Evolutionary conservation across 495 filamentous ascomycete species (phyloP).

Genomic region (Daldinia childiae): DNA sequence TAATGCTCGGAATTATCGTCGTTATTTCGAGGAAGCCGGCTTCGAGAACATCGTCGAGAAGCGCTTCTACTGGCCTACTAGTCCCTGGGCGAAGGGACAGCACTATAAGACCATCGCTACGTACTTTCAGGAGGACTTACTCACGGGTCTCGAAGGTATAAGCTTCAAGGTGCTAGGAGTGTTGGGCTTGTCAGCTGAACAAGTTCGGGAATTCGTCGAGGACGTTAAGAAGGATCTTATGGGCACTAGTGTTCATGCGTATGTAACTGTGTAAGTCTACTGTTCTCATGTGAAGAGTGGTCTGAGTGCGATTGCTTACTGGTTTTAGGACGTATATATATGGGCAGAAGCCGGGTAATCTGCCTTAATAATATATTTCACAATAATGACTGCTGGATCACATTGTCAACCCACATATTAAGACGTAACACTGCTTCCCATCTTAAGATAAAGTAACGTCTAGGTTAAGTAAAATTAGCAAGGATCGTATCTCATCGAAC

Average conservation of each 20-base stretch:
- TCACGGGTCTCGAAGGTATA: slow-evolving; percentile 40
- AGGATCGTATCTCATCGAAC: too few species aligned
- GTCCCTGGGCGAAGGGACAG: slow-evolving; percentile 46
- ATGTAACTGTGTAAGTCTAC: slow-evolving; percentile 46
- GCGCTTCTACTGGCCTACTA: slow-evolving; percentile 48
- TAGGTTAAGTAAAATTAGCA: too few species aligned
- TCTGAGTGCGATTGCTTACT: neutral
- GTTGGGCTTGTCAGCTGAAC: slow-evolving; percentile 38
- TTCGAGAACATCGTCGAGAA: slow-evolving; percentile 44
- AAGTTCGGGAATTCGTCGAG: slow-evolving; percentile 41
- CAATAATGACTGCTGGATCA: too few species aligned
- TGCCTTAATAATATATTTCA: neutral
- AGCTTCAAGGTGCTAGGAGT: slow-evolving; percentile 44
- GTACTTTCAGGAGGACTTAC: slow-evolving; percentile 46
- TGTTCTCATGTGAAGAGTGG: neutral
- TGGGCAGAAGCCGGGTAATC: slow-evolving; percentile 18
- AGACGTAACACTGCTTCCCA: too few species aligned
- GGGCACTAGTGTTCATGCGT: slow-evolving; percentile 43
- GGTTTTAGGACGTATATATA: slow-evolving; percentile 38
- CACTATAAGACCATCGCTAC: slow-evolving; percentile 47
- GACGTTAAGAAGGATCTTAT: slow-evolving; percentile 44
- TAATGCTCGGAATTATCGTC: slow-evolving; percentile 41
- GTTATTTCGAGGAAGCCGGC: slow-evolving; percentile 44
- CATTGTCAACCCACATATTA: too few species aligned
- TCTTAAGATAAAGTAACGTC: too few species aligned